These are phyloP conservation scores for Talaromyces proteolyticus DNA, from an alignment of 495 filamentous ascomycete genomes.

Conservation along the genomic window DNA sequence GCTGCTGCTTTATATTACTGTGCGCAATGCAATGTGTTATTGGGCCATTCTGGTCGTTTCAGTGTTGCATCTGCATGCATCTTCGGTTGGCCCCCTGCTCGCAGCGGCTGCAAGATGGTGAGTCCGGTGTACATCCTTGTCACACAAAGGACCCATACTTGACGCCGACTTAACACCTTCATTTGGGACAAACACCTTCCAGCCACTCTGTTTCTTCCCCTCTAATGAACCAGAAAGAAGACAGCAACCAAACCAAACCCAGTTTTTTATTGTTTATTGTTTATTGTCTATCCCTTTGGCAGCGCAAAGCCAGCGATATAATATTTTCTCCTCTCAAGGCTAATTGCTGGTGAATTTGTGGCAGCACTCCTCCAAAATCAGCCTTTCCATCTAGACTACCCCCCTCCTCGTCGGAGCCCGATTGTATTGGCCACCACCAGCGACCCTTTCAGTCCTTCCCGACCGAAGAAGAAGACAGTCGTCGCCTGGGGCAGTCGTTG, in stretches of 20 bases:
- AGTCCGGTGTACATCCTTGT: slow-evolving; percentile 6
- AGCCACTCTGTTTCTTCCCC: neutral
- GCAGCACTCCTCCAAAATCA: slow-evolving; percentile 29
- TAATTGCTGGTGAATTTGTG: neutral
- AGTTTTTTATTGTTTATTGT: slow-evolving; percentile 10
- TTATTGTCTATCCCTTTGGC: no score
- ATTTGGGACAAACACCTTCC: neutral
- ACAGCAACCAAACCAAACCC: neutral
- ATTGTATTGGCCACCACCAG: slow-evolving; percentile 25
- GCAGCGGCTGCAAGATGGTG: neutral
- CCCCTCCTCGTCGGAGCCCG: slow-evolving; percentile 31
- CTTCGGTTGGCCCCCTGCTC: slow-evolving; percentile 1
- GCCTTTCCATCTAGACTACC: slow-evolving; percentile 31
- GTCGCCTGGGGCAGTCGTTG: slow-evolving; percentile 28
- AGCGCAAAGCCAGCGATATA: no score
- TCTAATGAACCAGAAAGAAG: neutral
- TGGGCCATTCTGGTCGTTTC: slow-evolving; percentile 5
- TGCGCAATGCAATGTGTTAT: neutral
- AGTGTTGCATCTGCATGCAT: neutral
- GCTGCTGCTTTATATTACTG: neutral
- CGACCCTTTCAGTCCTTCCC: slow-evolving; percentile 26
- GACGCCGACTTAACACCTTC: slow-evolving; percentile 2
- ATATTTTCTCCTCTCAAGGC: slow-evolving; percentile 4
- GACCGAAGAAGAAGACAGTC: slow-evolving; percentile 34
- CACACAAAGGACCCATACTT: slow-evolving; percentile 7